Evolutionary conservation across 345 rosid genomes (phyloP), one percentile per base, ranked within the genome.

Genomic region (Eucalyptus grandis): DNA sequence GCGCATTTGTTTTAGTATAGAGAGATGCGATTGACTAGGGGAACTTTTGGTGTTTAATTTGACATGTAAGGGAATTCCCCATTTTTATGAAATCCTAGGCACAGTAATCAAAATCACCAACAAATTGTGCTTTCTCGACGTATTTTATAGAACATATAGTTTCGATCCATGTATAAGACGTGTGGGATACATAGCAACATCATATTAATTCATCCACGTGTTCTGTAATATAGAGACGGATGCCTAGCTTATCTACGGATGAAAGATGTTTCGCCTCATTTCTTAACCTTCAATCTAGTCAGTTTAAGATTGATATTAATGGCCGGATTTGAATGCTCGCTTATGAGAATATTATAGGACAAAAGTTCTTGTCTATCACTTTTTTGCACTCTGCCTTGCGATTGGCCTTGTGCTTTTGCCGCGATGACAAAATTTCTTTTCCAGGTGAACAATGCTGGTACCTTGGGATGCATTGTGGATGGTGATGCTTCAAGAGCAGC

Each of bases 371-470:
- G 7, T 26, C 21, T 14, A 65, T 16, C 77, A n/a, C 69, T 65
- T 16, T 65, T 65, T 26, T 51, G 40, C 77, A 2, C 10, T 30
- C 72, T 65, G 37, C 77, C 26, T 34, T 81, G 43, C 17, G 77
- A 65, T 40, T 69, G 24, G 27, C 56, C 46, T 14, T 89, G 21
- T 46, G 86, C 88, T 65, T n/a, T 14, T 65, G 37, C 16, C 3
- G 6, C 6, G 77, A 8, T 65, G 77, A n/a, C n/a, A 65, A 65
- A 14, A 65, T 65, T 65, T 65, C 5, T n/a, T 65, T n/a, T 65
- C 37, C 77, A 88, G 91, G 91, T 90, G 65, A 91, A 88, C 86
- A 91, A 88, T 90, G 91, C 91, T 10, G 91, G 89, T 30, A 21
- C 83, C 69, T 19, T 21, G 46, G 92, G 90, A 60, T 89, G 40